Conservation (phyloP, 2,329 filamentous ascomycete species). For the Aspergillus calidoustus region DNA sequence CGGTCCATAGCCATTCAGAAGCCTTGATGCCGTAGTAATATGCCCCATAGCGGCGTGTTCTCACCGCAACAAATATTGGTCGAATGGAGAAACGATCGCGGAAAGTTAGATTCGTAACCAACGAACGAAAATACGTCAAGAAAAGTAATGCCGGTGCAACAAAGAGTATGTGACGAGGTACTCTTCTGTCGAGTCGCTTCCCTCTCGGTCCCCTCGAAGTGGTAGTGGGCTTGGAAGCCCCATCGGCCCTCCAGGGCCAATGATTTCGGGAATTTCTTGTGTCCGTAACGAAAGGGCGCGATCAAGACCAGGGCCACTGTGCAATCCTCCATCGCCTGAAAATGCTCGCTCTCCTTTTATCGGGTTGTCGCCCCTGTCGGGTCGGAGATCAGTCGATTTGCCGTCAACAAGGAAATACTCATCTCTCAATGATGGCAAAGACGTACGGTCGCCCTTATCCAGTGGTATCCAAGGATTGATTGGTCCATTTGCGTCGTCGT, state of each 20-base stretch:
- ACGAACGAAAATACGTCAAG: slow-evolving; percentile 15
- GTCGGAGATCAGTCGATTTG: slow-evolving; percentile 30
- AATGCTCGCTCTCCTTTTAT: slow-evolving; percentile 27
- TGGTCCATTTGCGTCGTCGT: slow-evolving; percentile 21
- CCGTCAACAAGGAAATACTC: slow-evolving; percentile 37
- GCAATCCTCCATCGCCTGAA: slow-evolving; percentile 26
- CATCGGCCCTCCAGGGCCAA: slow-evolving; percentile 23
- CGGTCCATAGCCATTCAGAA: neutral
- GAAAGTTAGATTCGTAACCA: slow-evolving; percentile 10
- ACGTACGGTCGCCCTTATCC: slow-evolving; percentile 29
- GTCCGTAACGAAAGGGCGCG: slow-evolving; percentile 22
- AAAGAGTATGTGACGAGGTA: slow-evolving; percentile 27
- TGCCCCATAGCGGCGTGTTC: slow-evolving; percentile 1
- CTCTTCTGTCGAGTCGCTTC: slow-evolving; percentile 31
- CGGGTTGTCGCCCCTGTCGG: slow-evolving; percentile 30
- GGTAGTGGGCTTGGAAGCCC: slow-evolving; percentile 8
- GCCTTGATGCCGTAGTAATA: slow-evolving; percentile 8
- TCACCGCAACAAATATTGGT: neutral
- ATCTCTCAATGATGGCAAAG: slow-evolving; percentile 26
- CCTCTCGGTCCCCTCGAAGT: slow-evolving; percentile 18
- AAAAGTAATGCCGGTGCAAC: slow-evolving; percentile 24
- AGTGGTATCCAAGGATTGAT: slow-evolving; percentile 27
- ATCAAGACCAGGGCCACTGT: slow-evolving; percentile 27
- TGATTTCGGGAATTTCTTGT: slow-evolving; percentile 26
- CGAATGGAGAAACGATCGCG: slow-evolving; percentile 10